These are phyloP conservation scores for Psidium guajava DNA, from an alignment of 345 rosid species.

Conservation along the genomic window DNA sequence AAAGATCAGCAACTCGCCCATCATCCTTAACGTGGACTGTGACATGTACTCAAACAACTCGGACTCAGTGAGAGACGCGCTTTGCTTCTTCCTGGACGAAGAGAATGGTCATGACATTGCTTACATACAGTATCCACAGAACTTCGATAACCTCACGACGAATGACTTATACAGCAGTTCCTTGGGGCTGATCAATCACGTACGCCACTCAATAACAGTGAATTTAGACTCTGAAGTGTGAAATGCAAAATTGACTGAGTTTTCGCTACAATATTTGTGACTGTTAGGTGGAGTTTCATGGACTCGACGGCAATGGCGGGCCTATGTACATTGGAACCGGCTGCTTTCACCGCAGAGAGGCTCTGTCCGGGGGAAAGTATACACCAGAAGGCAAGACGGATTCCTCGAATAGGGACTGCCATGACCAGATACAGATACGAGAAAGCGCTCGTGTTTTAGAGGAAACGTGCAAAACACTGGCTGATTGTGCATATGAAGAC, in stretches of 20 bases:
- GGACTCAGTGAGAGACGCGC: slow-evolving; percentile 22
- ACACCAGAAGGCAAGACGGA: not conserved
- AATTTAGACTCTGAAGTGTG: not conserved
- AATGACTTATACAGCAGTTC: slow-evolving; percentile 21
- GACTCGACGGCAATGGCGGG: slow-evolving; percentile 20
- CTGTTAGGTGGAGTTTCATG: slow-evolving; percentile 13
- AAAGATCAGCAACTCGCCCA: slow-evolving; percentile 25
- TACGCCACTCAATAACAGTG: not conserved
- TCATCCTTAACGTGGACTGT: slow-evolving; percentile 34
- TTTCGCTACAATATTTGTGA: not conserved
- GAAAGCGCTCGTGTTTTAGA: not conserved
- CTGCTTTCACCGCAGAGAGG: slow-evolving; percentile 25
- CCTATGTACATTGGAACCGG: slow-evolving; percentile 18
- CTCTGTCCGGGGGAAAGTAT: slow-evolving; percentile 10
- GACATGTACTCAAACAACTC: slow-evolving; percentile 44
- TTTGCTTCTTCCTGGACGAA: slow-evolving; percentile 45
- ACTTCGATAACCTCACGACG: slow-evolving; percentile 15
- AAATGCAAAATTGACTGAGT: not conserved
- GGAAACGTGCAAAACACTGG: slow-evolving; percentile 11
- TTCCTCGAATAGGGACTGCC: not conserved
- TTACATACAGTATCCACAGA: slow-evolving; percentile 29
- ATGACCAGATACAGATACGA: not conserved
- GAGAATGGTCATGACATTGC: slow-evolving; percentile 25
- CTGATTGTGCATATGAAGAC: slow-evolving; percentile 15
- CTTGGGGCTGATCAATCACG: slow-evolving; percentile 1